Conservation (phyloP, 2,329 filamentous ascomycete genomes). For the Penicillium rolfsii region DNA sequence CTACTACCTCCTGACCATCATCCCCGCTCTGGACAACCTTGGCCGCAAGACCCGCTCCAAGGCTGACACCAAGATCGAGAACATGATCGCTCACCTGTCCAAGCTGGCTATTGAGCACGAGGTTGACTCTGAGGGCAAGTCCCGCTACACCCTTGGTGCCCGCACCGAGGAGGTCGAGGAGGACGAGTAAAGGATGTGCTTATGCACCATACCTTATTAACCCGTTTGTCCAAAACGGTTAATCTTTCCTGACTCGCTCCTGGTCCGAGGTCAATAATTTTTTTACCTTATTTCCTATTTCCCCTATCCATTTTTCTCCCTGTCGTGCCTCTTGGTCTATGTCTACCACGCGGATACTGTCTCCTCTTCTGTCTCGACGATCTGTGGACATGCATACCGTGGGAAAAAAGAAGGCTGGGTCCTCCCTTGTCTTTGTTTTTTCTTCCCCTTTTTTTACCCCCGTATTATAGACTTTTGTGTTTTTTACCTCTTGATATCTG, state of each 20-base stretch:
- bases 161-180: constrained; percentile 50
- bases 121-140: constrained; percentile 50
- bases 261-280: constrained; percentile 35
- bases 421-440: constrained; percentile 19
- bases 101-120: constrained; percentile 58
- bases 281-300: constrained; percentile 22
- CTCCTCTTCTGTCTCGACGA: constrained; percentile 29
- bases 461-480: constrained; percentile 46
- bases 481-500: constrained; percentile 30
- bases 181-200: constrained; percentile 44
- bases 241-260: constrained; percentile 39
- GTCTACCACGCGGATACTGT: constrained; percentile 14
- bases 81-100: constrained; percentile 56
- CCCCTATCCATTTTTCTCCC: constrained; percentile 11
- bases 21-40: constrained; percentile 54
- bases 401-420: constrained; percentile 21
- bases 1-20: constrained; percentile 54
- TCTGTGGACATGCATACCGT: constrained; percentile 34
- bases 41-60: constrained; percentile 56
- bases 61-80: constrained; percentile 58
- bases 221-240: constrained; percentile 3
- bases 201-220: constrained; percentile 25
- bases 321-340: constrained; percentile 25
- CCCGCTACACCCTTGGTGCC: constrained; percentile 49
- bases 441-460: constrained; percentile 27